Conservation (phyloP, 1,284 basidiomycete genomes). For the Rhizopogon parksii region DNA sequence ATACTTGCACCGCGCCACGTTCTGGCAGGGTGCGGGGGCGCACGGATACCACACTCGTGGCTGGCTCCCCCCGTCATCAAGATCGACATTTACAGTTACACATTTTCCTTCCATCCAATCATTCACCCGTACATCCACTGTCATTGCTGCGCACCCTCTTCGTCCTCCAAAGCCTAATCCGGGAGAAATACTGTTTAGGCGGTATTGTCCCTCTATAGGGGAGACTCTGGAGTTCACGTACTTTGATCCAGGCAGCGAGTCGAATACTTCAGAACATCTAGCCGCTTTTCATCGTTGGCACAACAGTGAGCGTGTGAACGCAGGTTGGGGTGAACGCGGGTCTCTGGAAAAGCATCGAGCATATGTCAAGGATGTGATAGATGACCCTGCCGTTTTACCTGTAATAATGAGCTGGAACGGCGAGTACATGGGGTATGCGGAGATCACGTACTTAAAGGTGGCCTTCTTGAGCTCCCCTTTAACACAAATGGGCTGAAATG, state of each 20-base stretch:
- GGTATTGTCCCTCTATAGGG: slow-evolving; percentile 38
- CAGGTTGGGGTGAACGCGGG: slow-evolving; percentile 46
- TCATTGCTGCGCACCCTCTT: slow-evolving; percentile 47
- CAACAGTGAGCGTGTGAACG: slow-evolving; percentile 43
- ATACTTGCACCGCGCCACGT: slow-evolving; percentile 39
- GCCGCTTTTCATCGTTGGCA: slow-evolving; percentile 47
- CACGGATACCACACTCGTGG: slow-evolving; percentile 31
- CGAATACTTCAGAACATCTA: slow-evolving; percentile 30
- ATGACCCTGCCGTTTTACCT: slow-evolving; percentile 39
- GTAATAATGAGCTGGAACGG: slow-evolving; percentile 49
- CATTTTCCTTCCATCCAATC: slow-evolving; percentile 36
- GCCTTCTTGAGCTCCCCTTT: background rate
- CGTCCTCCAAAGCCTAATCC: slow-evolving; percentile 45
- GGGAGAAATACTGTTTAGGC: slow-evolving; percentile 41
- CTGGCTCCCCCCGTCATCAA: slow-evolving; percentile 33
- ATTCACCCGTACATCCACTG: slow-evolving; percentile 43
- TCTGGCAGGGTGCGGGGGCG: slow-evolving; percentile 51
- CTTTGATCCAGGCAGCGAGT: slow-evolving; percentile 34
- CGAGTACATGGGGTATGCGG: slow-evolving; percentile 47
- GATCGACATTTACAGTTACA: slow-evolving; percentile 13
- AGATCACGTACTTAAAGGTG: slow-evolving; percentile 47
- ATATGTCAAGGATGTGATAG: slow-evolving; percentile 35
- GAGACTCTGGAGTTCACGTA: slow-evolving; percentile 39
- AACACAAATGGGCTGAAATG: background rate
- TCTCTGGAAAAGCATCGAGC: slow-evolving; percentile 40